phyloP scores from a whole-genome alignment of 495 filamentous ascomycete genomes.

The Aspergillus sparsus region DNA sequence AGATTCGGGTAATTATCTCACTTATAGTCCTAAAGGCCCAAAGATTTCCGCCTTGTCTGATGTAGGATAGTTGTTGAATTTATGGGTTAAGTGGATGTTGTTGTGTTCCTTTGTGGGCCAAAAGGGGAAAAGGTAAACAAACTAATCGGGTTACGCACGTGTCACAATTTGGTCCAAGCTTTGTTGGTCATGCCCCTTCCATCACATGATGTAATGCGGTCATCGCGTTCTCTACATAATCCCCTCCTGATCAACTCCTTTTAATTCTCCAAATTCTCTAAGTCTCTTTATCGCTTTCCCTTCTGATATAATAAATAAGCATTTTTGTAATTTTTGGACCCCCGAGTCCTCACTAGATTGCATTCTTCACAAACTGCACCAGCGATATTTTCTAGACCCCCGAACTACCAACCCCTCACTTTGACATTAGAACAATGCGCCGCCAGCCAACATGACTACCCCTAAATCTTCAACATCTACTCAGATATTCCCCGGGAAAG shows the following conservation, averaged over 20 bases:
- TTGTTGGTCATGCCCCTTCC: slow-evolving; percentile 29
- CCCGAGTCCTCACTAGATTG: not conserved
- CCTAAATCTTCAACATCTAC: slow-evolving; percentile 49
- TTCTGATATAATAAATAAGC: not conserved
- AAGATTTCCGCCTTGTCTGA: not conserved
- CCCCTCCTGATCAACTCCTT: slow-evolving; percentile 13
- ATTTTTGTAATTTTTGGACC: not conserved
- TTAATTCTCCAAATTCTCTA: slow-evolving; percentile 10
- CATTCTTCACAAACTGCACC: not conserved
- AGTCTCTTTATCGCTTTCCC: too few species aligned
- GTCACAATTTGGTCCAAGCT: slow-evolving; percentile 15
- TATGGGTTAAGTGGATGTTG: slow-evolving; percentile 20
- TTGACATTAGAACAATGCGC: slow-evolving; percentile 20
- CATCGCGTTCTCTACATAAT: slow-evolving; percentile 7
- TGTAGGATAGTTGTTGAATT: slow-evolving; percentile 18
- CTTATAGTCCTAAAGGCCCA: too few species aligned
- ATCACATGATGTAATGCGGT: slow-evolving; percentile 41
- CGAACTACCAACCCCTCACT: slow-evolving; percentile 14
- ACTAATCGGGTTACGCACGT: slow-evolving; percentile 24
- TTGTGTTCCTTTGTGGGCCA: slow-evolving; percentile 28
- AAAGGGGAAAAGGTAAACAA: slow-evolving; percentile 51
- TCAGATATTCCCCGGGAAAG: slow-evolving; percentile 73
- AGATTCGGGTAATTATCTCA: not conserved
- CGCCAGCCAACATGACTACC: slow-evolving; percentile 48
- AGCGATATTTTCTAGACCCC: too few species aligned